Base-by-base conservation (phyloP, 2,329 filamentous ascomycete genomes). In the Hirsutella minnesotensis region DNA sequence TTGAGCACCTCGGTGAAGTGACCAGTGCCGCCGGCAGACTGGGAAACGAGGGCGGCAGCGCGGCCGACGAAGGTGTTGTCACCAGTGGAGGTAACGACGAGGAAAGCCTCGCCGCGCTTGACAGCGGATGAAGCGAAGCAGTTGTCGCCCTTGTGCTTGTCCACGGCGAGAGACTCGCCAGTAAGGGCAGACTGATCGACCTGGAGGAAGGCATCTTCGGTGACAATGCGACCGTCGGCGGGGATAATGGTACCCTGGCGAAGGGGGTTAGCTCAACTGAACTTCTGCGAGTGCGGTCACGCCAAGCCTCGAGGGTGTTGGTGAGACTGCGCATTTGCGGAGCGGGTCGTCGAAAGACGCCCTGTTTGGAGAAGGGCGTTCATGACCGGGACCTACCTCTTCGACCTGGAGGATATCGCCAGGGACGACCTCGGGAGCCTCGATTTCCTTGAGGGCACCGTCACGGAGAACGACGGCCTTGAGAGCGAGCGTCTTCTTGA, bases 1-100 rank as follows among this genome's bases (percentile, higher is more conserved):
- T 92, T 89, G 44, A 94, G 75, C 13, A 94, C 86, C 66, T 90
- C 83, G 48, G 87, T 94, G 69, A 94, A 94, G 67, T 94, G 87
- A 66, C 87, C 87, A 56, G 73, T 76, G 47, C 83, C 83, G 51
- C 73, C 68, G 45, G 80, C 75, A 45, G 86, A 86, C 58, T 81
- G 77, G 60, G 80, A 86, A 56, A 94, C 87, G 37, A 94, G 78
- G 47, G 86, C 86, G 57, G 88, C 87, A 54, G 86, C 86, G 56
- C 85, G 84, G 68, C 87, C 87, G 57, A 94, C 86, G 64, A 88
- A 94, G 49, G 87, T 94, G 67, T 83, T 83, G 68, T 94, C 86
- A 71, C 87, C 87, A 54, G 84, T 94, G 53, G 83, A 75, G 46
- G 84, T 88, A 53, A 92, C 77, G 50, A 94, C 75, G 58, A 92